These are phyloP conservation scores for Aspergillus steynii DNA, from an alignment of 495 filamentous ascomycete genomes.

Conservation along the genomic window DNA sequence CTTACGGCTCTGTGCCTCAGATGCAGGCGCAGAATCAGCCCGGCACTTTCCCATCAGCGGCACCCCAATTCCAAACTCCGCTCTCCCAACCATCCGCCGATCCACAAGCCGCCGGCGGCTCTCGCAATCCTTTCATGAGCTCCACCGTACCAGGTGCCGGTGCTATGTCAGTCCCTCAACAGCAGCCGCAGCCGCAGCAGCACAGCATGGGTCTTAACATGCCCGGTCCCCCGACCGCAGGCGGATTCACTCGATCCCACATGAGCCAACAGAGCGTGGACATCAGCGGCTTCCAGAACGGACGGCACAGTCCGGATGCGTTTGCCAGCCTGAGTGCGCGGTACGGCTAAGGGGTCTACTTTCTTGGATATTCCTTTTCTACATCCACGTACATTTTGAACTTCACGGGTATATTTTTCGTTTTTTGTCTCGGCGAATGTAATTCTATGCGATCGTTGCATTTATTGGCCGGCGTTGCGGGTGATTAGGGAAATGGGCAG, in stretches of 20 bases:
- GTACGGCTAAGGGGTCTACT: constrained; percentile 27
- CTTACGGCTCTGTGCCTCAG: background rate
- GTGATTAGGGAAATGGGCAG: background rate
- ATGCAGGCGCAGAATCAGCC: constrained; percentile 13
- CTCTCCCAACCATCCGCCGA: constrained; percentile 11
- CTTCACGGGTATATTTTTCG: background rate
- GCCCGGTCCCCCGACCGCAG: constrained; percentile 7
- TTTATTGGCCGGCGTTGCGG: background rate
- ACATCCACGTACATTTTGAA: constrained; percentile 3
- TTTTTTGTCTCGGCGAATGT: background rate
- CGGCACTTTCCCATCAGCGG: constrained; percentile 24
- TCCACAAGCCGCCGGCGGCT: constrained; percentile 21
- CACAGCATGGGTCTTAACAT: background rate
- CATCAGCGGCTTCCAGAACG: constrained; percentile 70
- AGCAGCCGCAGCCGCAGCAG: constrained; percentile 12
- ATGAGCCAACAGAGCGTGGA: constrained; percentile 89
- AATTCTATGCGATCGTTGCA: constrained; percentile 2
- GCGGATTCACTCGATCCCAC: constrained; percentile 49
- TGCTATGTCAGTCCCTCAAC: constrained; percentile 2
- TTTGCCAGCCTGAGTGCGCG: constrained; percentile 89
- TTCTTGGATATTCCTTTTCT: background rate
- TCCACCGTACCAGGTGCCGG: constrained; percentile 20
- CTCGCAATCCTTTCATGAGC: constrained; percentile 44
- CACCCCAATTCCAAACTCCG: constrained; percentile 33
- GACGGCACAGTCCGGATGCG: constrained; percentile 91